These are phyloP conservation scores for Glebionis coronaria DNA, from an alignment of 129 eudicot species.

Conservation along the genomic window DNA sequence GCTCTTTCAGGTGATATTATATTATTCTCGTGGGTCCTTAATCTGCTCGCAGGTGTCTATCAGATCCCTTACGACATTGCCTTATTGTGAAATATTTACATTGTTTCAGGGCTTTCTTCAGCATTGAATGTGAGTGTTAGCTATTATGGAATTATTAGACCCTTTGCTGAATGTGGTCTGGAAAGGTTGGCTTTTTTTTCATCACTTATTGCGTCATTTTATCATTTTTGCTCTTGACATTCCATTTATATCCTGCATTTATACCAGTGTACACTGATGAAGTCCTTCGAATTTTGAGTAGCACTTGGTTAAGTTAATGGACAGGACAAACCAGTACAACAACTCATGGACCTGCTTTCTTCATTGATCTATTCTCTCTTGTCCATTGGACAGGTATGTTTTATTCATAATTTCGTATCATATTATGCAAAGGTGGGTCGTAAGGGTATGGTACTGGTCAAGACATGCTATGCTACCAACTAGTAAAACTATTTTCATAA, in stretches of 20 bases:
- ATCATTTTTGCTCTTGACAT: background rate
- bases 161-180: constrained; percentile 90
- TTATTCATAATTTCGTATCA: background rate
- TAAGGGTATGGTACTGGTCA: too few species aligned
- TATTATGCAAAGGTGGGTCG: background rate
- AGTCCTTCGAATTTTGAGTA: too few species aligned
- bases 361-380: constrained; percentile 63
- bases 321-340: too few species aligned
- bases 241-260: background rate
- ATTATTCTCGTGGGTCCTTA: constrained; percentile 76
- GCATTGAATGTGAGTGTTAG: constrained; percentile 64
- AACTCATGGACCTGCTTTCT: constrained; percentile 56
- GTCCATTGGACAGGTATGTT: constrained; percentile 74
- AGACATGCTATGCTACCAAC: too few species aligned
- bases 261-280: background rate
- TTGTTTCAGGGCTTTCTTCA: constrained; percentile 76
- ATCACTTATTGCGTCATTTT: constrained; percentile 1
- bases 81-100: constrained; percentile 20
- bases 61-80: constrained; percentile 18
- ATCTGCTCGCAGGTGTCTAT: constrained; percentile 79
- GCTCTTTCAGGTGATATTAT: constrained; percentile 93
- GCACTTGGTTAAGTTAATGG: too few species aligned
- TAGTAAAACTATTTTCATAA: too few species aligned
- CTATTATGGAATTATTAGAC: constrained; percentile 84
- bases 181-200: constrained; percentile 50